Percentiles rank a stretch among this genome's conserved stretches.
Conservation (phyloP, 2,329 filamentous ascomycete species). For the Dactylellina sp. region DNA sequence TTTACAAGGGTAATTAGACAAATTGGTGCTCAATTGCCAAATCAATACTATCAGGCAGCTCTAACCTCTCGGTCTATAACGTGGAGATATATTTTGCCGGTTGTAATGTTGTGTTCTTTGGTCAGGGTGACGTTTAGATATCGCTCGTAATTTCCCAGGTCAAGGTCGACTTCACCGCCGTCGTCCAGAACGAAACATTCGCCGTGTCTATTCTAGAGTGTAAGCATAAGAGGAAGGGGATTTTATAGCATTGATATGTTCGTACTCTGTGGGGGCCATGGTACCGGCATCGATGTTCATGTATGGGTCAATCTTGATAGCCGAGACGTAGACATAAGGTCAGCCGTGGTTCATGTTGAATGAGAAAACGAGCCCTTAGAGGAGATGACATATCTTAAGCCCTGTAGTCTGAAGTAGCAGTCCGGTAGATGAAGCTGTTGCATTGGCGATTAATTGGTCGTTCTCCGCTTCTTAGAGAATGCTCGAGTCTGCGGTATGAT, state of each 20-base stretch:
- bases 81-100: conserved; percentile 92
- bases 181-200: conserved; percentile 90
- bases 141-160: conserved; percentile 80
- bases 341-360: conserved; percentile 59
- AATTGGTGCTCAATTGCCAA: background rate
- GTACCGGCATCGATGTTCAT: conserved; percentile 81
- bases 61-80: conserved; percentile 78
- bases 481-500: background rate
- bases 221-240: conserved; percentile 15
- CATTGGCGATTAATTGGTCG: conserved; percentile 57
- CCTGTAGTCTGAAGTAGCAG: conserved; percentile 83
- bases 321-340: conserved; percentile 68
- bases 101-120: conserved; percentile 94
- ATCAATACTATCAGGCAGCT: background rate
- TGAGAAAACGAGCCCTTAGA: conserved; percentile 29
- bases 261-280: conserved; percentile 74
- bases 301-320: conserved; percentile 79
- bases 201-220: conserved; percentile 73
- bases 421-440: conserved; percentile 75
- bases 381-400: conserved; percentile 73
- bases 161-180: conserved; percentile 80
- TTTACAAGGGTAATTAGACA: background rate
- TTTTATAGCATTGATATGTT: conserved; percentile 2
- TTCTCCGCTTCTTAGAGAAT: conserved; percentile 1
- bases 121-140: conserved; percentile 86